Evolutionary conservation across 441 rosid genomes (phyloP).

Genomic region (Aleurites moluccanus): DNA sequence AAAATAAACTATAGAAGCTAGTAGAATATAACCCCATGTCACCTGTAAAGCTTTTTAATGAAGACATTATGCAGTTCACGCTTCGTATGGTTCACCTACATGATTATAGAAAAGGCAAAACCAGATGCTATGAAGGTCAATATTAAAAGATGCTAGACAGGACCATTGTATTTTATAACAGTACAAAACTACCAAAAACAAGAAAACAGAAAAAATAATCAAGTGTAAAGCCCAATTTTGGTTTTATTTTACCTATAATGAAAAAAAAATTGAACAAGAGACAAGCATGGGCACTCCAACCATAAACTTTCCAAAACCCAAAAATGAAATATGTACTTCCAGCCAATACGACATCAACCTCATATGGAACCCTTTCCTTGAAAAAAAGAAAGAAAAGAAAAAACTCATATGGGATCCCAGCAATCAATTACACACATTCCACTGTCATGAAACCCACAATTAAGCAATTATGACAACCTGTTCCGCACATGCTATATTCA

Average conservation of each 20-base stretch:
- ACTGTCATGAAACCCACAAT: not conserved
- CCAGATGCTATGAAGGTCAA: not conserved
- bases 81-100: constrained; percentile 86
- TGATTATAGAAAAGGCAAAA: not conserved
- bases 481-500: not conserved
- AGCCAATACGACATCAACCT: not conserved
- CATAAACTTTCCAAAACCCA: not conserved
- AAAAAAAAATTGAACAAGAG: not conserved
- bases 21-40: not conserved
- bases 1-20: not conserved
- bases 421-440: not conserved
- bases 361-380: too few relatives aligned
- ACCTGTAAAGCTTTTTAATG: constrained; percentile 76
- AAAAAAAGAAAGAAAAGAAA: too few relatives aligned
- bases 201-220: not conserved
- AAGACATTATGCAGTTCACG: constrained; percentile 80
- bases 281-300: not conserved
- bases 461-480: not conserved
- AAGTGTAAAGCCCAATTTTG: not conserved
- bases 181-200: not conserved
- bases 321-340: not conserved
- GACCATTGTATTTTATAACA: not conserved
- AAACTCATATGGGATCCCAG: not conserved
- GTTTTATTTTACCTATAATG: not conserved
- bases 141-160: not conserved